These are phyloP conservation scores for Zopfochytrium polystomum DNA, from an alignment of 371 early-diverging fungal species.

Conservation along the genomic window DNA sequence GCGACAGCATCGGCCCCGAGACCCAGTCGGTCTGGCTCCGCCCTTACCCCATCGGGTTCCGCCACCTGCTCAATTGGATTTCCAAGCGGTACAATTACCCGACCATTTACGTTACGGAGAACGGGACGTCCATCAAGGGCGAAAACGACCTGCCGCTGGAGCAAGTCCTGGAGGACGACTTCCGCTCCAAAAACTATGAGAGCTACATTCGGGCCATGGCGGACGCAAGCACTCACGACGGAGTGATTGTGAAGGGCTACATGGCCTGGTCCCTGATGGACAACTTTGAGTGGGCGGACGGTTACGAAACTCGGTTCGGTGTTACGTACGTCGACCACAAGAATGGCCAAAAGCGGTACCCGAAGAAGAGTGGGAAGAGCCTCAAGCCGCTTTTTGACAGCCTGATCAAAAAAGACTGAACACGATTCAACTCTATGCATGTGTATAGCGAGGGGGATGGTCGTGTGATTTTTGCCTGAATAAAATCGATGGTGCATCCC, in stretches of 20 bases:
- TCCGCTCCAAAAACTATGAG: conserved; percentile 29
- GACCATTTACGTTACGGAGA: conserved; percentile 38
- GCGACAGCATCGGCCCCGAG: conserved; percentile 17
- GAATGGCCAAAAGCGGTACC: too few relatives aligned
- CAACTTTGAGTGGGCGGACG: conserved; percentile 38
- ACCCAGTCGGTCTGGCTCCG: conserved; percentile 27
- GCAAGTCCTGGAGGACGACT: conserved; percentile 26
- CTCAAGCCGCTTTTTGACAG: too few relatives aligned
- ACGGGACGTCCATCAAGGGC: conserved; percentile 32
- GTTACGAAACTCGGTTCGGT: conserved; percentile 33
- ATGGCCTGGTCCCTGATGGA: conserved; percentile 42
- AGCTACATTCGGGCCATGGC: conserved; percentile 24
- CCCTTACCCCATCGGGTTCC: conserved; percentile 25
- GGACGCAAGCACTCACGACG: conserved; percentile 22
- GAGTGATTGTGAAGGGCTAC: conserved; percentile 31
- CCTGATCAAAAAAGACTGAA: too few relatives aligned
- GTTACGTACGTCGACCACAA: conserved; percentile 33
- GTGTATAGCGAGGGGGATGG: too few relatives aligned
- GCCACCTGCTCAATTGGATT: conserved; percentile 26
- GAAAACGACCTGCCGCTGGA: conserved; percentile 17
- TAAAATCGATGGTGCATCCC: too few relatives aligned
- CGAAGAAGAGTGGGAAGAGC: too few relatives aligned
- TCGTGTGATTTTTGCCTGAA: too few relatives aligned
- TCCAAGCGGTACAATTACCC: conserved; percentile 25
- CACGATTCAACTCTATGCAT: too few relatives aligned